Evolutionary conservation across 495 filamentous ascomycete species (phyloP).

Genomic region (Neurospora sp.): DNA sequence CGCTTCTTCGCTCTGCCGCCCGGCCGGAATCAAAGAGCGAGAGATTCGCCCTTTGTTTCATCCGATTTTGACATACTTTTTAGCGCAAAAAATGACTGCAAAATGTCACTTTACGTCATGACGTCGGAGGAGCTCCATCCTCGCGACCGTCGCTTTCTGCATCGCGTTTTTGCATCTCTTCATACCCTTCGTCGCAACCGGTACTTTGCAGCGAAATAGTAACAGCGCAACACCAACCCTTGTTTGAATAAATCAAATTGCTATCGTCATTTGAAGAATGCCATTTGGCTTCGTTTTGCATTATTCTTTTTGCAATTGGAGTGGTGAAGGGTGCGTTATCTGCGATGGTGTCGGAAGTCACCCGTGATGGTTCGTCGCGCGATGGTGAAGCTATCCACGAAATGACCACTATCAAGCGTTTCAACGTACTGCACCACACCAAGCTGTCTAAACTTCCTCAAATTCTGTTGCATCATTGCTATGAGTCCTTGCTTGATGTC

Average conservation of each 20-base stretch:
- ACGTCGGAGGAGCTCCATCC: not conserved
- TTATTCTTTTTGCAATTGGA: conserved; percentile 1
- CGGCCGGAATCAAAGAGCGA: not conserved
- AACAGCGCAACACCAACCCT: conserved; percentile 19
- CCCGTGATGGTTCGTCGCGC: conserved; percentile 9
- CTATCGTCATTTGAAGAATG: conserved; percentile 11
- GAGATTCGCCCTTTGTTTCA: not conserved
- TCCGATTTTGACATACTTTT: conserved; percentile 17
- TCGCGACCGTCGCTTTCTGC: conserved; percentile 4
- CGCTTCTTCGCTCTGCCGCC: conserved; percentile 18
- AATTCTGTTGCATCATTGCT: not conserved
- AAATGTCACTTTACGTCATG: not conserved
- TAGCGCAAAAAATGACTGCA: not conserved
- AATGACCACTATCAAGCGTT: not conserved
- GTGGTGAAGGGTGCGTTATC: not conserved
- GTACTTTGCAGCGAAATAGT: conserved; percentile 24
- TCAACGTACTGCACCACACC: not conserved
- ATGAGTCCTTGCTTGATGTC: not conserved
- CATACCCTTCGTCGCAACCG: conserved; percentile 3
- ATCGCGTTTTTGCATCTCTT: conserved; percentile 19
- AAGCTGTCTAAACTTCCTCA: not conserved
- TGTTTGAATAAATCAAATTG: conserved; percentile 15
- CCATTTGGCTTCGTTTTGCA: conserved; percentile 12
- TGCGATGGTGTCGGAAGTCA: conserved; percentile 11
- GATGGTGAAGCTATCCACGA: conserved; percentile 34